Evolutionary conservation across 2,329 filamentous ascomycete species (phyloP), one percentile per base, ranked within the genome.

Genomic region (Xylaria sp.): DNA sequence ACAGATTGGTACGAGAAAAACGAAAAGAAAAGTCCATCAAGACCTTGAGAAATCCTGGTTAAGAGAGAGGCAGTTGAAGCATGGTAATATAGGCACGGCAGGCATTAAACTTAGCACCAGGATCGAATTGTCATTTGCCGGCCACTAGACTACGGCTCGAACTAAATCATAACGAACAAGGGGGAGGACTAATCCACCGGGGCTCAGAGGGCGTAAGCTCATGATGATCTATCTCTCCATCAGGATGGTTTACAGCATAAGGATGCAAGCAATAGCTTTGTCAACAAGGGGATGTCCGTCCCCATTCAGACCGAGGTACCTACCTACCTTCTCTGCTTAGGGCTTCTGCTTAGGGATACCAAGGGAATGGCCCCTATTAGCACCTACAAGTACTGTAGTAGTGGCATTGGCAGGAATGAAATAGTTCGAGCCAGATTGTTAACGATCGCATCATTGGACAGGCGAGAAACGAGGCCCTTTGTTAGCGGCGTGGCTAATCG

Each of bases 201-300:
- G 67, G 62, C 62, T 50, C 51, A 61, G 65, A 65, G 42, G 56
- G 50, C 19, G 61, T 53, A 62, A 69, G 67, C 48, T 62, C 62
- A 65, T 62, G 66, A 61, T 62, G 57, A 65, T 68, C 66, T 63
- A 57, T 68, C 66, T 63, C 62, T 61, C 54, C 48, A 55, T 68
- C 39, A 65, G 62, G 66, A 68, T 68, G 62, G 57, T 42, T 68
- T 24, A n/a, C n/a, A n/a, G n/a, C n/a, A n/a, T n/a, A 36, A 65
- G 56, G 42, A 56, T 66, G 42, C 45, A 50, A 68, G 62, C 45
- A 65, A 51, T 48, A n/a, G 30, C 45, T 39, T 55, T 61, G 62
- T 58, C 34, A 57, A 65, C 53, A 32, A 64, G 66, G 62, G 50
- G 64, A 36, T 9, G 39, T 30, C 51, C 24, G 24, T 27, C 56